Percentiles rank a stretch among this genome's conserved stretches.
These are phyloP conservation scores for Trichosanthes cucumerina DNA, from an alignment of 306 rosid genomes.

Conservation along the genomic window DNA sequence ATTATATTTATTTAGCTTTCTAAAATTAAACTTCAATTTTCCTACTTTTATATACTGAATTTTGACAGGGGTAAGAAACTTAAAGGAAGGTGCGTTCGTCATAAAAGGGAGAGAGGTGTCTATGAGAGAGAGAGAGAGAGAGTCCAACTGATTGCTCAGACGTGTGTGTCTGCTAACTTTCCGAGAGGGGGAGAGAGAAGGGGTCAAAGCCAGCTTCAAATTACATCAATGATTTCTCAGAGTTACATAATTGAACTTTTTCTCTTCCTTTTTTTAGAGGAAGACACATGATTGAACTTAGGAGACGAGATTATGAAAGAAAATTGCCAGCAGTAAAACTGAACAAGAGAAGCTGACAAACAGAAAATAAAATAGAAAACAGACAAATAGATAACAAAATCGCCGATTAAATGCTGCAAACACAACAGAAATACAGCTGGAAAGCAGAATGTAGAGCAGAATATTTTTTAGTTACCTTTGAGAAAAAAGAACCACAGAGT, in stretches of 20 bases:
- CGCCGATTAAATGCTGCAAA: neutral
- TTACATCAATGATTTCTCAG: neutral
- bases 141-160: neutral
- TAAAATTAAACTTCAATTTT: neutral
- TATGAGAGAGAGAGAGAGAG: neutral
- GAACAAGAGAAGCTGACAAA: neutral
- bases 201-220: neutral
- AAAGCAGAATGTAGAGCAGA: neutral
- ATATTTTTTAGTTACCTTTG: conserved; percentile 30
- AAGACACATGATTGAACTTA: neutral
- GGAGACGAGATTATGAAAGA: neutral
- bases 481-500: conserved; percentile 63
- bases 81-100: neutral
- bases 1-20: neutral
- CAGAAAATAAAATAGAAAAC: neutral
- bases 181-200: neutral
- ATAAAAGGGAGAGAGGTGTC: neutral
- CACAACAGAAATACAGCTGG: neutral
- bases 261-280: neutral
- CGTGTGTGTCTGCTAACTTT: neutral
- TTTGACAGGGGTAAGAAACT: neutral
- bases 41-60: neutral
- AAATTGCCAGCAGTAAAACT: neutral
- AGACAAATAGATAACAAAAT: neutral
- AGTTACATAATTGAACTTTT: neutral